Percentiles rank a stretch among this genome's conserved stretches.
These are phyloP conservation scores for Lactarius quietus DNA, from an alignment of 768 basidiomycete genomes.

Conservation along the genomic window DNA sequence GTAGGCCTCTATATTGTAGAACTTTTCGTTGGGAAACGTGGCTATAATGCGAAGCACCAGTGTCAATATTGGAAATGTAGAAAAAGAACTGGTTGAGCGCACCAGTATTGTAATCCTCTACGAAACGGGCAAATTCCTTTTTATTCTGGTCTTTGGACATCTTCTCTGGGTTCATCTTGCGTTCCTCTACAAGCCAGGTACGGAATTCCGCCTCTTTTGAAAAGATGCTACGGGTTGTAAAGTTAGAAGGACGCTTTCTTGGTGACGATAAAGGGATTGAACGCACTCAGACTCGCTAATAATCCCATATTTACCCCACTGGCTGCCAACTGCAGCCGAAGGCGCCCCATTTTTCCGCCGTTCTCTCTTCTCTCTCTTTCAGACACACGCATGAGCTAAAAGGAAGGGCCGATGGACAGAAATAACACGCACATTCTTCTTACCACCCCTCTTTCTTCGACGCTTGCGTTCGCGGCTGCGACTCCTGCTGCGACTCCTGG, in stretches of 20 bases:
- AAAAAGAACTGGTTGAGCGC: slow-evolving; percentile 20
- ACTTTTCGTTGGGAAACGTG: slow-evolving; percentile 92
- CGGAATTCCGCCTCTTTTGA: slow-evolving; percentile 84
- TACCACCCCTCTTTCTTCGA: slow-evolving; percentile 32
- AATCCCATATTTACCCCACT: slow-evolving; percentile 91
- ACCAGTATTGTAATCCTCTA: slow-evolving; percentile 86
- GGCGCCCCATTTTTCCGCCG: slow-evolving; percentile 69
- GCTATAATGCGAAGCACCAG: slow-evolving; percentile 42
- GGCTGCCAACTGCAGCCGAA: slow-evolving; percentile 46
- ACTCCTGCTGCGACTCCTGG: slow-evolving; percentile 36
- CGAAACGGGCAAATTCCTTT: slow-evolving; percentile 79
- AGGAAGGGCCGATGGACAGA: neutral
- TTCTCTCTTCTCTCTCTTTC: slow-evolving; percentile 54
- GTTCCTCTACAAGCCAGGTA: slow-evolving; percentile 91
- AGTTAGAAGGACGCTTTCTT: slow-evolving; percentile 5
- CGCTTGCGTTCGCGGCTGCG: slow-evolving; percentile 36
- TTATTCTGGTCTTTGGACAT: slow-evolving; percentile 80
- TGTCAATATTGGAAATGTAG: slow-evolving; percentile 4
- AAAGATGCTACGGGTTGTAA: slow-evolving; percentile 56
- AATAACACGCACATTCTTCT: slow-evolving; percentile 42
- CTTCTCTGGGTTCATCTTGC: slow-evolving; percentile 86
- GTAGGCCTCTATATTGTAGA: slow-evolving; percentile 86
- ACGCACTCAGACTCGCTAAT: slow-evolving; percentile 82
- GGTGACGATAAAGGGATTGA: neutral
- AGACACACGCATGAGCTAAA: neutral